Percentiles rank a stretch among this genome's conserved stretches.
phyloP scores from a whole-genome alignment of 331 rosid genomes.

The Rhamnella rubrinervis region DNA sequence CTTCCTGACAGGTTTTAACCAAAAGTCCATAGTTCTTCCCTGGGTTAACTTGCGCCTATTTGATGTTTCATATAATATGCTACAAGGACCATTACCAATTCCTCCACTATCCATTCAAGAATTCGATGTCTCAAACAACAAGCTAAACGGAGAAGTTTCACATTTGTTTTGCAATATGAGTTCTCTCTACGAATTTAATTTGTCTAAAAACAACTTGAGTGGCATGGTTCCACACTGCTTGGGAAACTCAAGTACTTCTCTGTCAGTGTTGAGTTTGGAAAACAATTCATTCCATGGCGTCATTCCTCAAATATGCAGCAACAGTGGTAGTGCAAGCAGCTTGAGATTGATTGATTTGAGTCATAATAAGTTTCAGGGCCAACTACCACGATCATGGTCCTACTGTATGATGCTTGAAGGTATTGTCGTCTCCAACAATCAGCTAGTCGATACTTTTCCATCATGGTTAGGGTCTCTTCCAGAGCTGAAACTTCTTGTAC shows the following conservation, averaged over 20 bases:
- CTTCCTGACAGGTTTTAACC: slow-evolving; percentile 12
- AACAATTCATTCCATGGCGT: not conserved
- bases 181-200: too few relatives aligned
- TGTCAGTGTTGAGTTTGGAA: too few relatives aligned
- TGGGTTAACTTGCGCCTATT: not conserved
- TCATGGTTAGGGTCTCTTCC: not conserved
- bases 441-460: not conserved
- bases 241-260: too few relatives aligned
- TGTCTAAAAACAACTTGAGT: too few relatives aligned
- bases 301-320: not conserved
- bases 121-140: not conserved
- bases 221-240: too few relatives aligned
- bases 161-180: too few relatives aligned
- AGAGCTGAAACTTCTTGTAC: too few relatives aligned
- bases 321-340: not conserved
- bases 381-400: not conserved
- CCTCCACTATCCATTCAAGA: not conserved
- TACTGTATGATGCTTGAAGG: not conserved
- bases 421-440: not conserved
- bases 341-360: not conserved
- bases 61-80: not conserved
- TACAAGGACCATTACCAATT: not conserved
- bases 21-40: not conserved
- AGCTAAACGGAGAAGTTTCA: too few relatives aligned
- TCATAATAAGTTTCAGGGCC: not conserved